Conservation (phyloP, 345 rosid species). For the Salix koriyanagi region DNA sequence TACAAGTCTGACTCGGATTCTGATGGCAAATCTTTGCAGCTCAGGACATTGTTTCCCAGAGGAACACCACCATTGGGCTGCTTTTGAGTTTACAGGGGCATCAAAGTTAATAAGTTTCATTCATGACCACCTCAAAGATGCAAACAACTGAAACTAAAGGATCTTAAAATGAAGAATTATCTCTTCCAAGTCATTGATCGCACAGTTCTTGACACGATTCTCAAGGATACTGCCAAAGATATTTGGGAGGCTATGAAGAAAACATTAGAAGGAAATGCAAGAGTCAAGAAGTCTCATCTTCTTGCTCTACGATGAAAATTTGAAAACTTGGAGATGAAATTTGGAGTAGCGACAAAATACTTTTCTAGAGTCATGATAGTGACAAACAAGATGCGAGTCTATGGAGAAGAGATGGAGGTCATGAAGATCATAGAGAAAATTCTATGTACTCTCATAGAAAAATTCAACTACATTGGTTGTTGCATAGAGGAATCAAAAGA, state of each 20-base stretch:
- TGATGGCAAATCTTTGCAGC: conserved; percentile 48
- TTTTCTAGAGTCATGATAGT: too few species aligned
- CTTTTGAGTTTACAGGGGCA: background rate
- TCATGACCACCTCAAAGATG: background rate
- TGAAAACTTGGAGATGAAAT: background rate
- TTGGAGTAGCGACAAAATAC: too few species aligned
- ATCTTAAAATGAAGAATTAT: background rate
- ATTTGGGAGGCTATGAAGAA: background rate
- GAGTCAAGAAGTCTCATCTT: background rate
- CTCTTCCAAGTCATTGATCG: background rate
- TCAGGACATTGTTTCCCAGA: conserved; percentile 43
- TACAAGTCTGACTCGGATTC: conserved; percentile 54
- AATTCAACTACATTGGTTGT: background rate
- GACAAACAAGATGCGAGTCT: background rate
- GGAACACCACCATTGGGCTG: conserved; percentile 54
- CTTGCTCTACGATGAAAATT: background rate
- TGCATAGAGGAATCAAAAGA: background rate
- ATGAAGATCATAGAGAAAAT: background rate
- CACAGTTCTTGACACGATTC: background rate
- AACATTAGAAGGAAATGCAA: background rate
- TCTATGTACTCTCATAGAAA: background rate
- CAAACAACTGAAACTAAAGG: background rate
- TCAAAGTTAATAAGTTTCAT: background rate
- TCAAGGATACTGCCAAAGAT: background rate
- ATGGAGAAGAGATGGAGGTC: background rate